A percentile compares a stretch with the other conserved stretches of the same genome.
phyloP scores from a whole-genome alignment of 2,329 filamentous ascomycete genomes.

The Pezicula radicicola region DNA sequence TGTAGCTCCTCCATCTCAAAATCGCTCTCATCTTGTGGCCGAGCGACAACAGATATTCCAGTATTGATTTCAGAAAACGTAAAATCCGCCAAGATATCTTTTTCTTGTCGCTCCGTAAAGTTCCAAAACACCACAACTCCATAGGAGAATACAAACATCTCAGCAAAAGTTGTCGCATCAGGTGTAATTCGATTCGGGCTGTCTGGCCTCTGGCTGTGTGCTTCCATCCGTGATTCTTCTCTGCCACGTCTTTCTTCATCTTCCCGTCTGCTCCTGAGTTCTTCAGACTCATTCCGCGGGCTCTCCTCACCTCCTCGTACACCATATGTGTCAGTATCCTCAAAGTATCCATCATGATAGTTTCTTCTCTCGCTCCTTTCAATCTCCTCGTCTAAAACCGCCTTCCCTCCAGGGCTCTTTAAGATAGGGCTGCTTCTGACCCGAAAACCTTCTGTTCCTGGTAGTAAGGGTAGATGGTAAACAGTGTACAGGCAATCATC shows the following conservation, averaged over 20 bases:
- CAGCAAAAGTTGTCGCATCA: conserved; percentile 77
- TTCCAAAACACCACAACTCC: conserved; percentile 99
- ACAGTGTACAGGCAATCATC: conserved; percentile 96
- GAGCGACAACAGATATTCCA: conserved; percentile 66
- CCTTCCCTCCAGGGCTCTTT: conserved; percentile 90
- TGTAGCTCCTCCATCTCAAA: conserved; percentile 98
- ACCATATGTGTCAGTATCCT: conserved; percentile 61
- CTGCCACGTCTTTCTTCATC: conserved; percentile 30
- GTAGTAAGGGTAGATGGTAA: conserved; percentile 86
- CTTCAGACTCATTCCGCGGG: conserved; percentile 37
- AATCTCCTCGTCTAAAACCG: conserved; percentile 90
- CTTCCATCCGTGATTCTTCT: conserved; percentile 30
- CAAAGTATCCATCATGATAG: conserved; percentile 88
- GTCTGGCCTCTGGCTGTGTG: conserved; percentile 39
- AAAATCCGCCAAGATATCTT: conserved; percentile 90
- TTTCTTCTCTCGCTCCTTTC: conserved; percentile 87
- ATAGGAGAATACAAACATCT: conserved; percentile 97
- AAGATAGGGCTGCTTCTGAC: conserved; percentile 87
- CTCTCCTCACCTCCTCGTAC: conserved; percentile 40
- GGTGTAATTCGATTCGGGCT: conserved; percentile 60
- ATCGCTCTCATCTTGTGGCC: conserved; percentile 81
- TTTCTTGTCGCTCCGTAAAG: conserved; percentile 93
- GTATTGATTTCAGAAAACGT: conserved; percentile 77
- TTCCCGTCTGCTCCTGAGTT: conserved; percentile 25
- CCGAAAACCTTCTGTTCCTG: conserved; percentile 82